phyloP scores from a whole-genome alignment of 2,329 filamentous ascomycete genomes.

The Hortaea werneckii region DNA sequence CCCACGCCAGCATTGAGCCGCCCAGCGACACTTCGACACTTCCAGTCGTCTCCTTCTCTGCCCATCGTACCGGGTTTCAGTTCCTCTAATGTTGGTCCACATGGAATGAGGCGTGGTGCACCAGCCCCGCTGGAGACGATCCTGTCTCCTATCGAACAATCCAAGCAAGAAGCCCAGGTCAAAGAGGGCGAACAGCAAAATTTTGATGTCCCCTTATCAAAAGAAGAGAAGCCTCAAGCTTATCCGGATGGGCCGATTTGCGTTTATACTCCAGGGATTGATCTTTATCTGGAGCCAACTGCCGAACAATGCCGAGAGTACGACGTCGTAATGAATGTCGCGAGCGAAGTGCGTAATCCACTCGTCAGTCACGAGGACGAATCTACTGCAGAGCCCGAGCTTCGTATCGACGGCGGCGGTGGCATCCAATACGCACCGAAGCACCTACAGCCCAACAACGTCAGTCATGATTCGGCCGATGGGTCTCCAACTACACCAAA shows the following conservation, averaged over 20 bases:
- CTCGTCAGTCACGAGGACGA: constrained; percentile 34
- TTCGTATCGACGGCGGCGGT: constrained; percentile 22
- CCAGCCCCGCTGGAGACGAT: constrained; percentile 18
- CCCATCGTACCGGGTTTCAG: constrained; percentile 41
- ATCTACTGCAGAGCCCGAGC: constrained; percentile 19
- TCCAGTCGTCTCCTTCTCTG: constrained; percentile 52
- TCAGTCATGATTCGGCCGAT: constrained; percentile 3
- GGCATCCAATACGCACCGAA: constrained; percentile 26
- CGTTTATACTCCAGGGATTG: constrained; percentile 70
- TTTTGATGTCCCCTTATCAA: constrained; percentile 47
- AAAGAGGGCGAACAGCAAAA: constrained; percentile 35
- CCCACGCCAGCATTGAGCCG: constrained; percentile 46
- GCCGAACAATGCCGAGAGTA: constrained; percentile 67
- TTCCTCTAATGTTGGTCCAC: constrained; percentile 1
- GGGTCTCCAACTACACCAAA: constrained; percentile 43
- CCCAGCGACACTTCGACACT: constrained; percentile 45
- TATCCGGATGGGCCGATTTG: constrained; percentile 75
- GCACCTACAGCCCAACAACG: constrained; percentile 3
- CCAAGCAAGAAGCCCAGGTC: constrained; percentile 28
- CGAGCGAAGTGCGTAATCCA: constrained; percentile 70
- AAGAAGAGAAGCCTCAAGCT: constrained; percentile 62
- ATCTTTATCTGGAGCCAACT: constrained; percentile 69
- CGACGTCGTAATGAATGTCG: constrained; percentile 77
- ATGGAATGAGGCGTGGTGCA: background rate
- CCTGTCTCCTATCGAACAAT: constrained; percentile 16